Evolutionary conservation across 345 rosid species (phyloP), one percentile per base, ranked within the genome.

Genomic region (Pistacia integerrima): DNA sequence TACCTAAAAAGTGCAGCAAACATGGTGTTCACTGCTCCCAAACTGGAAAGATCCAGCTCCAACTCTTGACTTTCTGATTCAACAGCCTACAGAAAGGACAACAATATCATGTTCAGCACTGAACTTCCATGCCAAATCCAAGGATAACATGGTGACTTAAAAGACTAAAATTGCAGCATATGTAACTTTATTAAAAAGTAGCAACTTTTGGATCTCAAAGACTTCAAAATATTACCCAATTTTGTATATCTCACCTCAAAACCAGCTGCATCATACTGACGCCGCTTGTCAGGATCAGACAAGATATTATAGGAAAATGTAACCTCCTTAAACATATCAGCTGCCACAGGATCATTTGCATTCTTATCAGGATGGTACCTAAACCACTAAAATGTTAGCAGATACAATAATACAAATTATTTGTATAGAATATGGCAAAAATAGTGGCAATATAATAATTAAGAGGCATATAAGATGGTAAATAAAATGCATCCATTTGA

Each of bases 281-380:
- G 90, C 8, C 98, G 82, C 80, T 90, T 97, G 75, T 92, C 97
- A 7, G 97, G 88, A 84, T 97, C 95, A 82, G 98, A 92, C 82
- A 97, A 87, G 64, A 97, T 91, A 79, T 88, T 94, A 76, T 94
- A 91, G 0, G 99, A 90, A 85, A 94, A 97, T 2, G 98, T 97
- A 74, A 86, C 98, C 85, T 97, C 99, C 76, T 94, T 91, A 81
- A 94, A 97, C 90, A 90, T 87, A 78, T 97, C 96, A 22, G 98
- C 91, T 69, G 98, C 97, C 79, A 90, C 70, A 48, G 98, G 93
- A 76, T 97, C 97, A 85, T 97, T 94, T 49, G 90, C 91, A 81
- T 92, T 97, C 85, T 97, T 94, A 90, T 94, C 99, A 77, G 98
- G 99, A 88, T 94, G 98, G 73, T 97, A 97, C 90, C 99, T 97